Percentiles rank a stretch among this genome's conserved stretches.
Conservation (phyloP, 192 early-diverging fungal genomes). For the Mycoemilia scoparia region DNA sequence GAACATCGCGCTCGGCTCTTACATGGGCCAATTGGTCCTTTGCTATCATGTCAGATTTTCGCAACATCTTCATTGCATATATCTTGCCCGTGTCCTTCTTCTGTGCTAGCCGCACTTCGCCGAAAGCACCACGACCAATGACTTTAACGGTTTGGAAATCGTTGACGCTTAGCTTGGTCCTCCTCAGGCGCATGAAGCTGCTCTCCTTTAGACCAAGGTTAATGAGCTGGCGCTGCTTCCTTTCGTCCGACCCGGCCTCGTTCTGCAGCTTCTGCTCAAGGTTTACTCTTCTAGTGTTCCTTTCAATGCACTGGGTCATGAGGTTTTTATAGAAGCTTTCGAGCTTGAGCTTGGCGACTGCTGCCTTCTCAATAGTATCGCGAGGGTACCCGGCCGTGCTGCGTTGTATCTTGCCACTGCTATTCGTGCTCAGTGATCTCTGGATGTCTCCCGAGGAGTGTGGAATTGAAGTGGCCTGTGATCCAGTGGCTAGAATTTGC, state of each 20-base stretch:
- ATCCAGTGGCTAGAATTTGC: no score
- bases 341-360: slow-evolving; percentile 76
- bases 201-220: slow-evolving; percentile 76
- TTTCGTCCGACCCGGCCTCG: slow-evolving; percentile 71
- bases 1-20: slow-evolving; percentile 92
- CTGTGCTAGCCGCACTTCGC: slow-evolving; percentile 94
- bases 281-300: slow-evolving; percentile 58
- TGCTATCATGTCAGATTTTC: slow-evolving; percentile 95
- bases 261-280: slow-evolving; percentile 53
- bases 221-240: slow-evolving; percentile 64
- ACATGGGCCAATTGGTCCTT: slow-evolving; percentile 98
- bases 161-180: slow-evolving; percentile 70
- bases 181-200: slow-evolving; percentile 78
- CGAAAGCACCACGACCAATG: slow-evolving; percentile 97
- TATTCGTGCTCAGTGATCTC: not conserved
- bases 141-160: slow-evolving; percentile 95
- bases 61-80: slow-evolving; percentile 93
- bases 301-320: slow-evolving; percentile 76
- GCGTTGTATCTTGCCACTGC: not conserved
- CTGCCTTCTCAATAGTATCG: slow-evolving; percentile 66
- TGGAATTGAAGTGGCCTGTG: no score
- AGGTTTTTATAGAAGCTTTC: slow-evolving; percentile 84
- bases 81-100: slow-evolving; percentile 93
- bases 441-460: no score
- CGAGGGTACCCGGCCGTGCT: slow-evolving; percentile 48